Conservation (phyloP, 768 basidiomycete genomes). For the Tephrocybe rancida region DNA sequence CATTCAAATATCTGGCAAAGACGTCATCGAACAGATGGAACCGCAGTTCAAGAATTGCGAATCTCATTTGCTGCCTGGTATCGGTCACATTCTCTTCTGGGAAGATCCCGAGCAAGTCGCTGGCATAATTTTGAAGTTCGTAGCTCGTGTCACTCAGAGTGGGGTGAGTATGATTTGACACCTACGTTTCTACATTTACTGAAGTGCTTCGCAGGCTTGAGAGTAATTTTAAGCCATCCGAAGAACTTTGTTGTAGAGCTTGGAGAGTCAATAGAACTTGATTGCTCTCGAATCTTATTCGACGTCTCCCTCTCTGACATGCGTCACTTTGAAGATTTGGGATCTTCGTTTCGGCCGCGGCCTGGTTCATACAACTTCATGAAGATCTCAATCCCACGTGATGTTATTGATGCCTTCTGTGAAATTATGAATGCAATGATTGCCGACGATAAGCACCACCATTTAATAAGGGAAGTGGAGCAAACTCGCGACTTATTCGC, state of each 20-base stretch:
- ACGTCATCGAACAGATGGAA: slow-evolving; percentile 7
- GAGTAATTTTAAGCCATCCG: neutral
- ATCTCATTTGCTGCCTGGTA: slow-evolving; percentile 4
- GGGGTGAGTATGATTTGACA: neutral
- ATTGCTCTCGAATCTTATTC: too few relatives aligned
- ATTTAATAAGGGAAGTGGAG: neutral
- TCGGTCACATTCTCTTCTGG: slow-evolving; percentile 14
- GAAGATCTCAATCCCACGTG: too few relatives aligned
- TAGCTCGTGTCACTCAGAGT: slow-evolving; percentile 6
- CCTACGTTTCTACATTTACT: neutral
- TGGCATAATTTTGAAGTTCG: slow-evolving; percentile 4
- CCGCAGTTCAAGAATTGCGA: slow-evolving; percentile 12
- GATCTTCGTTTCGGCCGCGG: too few relatives aligned
- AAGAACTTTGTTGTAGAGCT: neutral
- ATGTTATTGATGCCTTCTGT: too few relatives aligned
- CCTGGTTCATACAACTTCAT: too few relatives aligned
- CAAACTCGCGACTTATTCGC: neutral
- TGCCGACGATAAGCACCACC: neutral
- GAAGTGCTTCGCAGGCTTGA: neutral
- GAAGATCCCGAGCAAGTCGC: slow-evolving; percentile 14
- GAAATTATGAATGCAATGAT: neutral
- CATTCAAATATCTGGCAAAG: slow-evolving; percentile 1
- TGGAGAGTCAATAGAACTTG: neutral
- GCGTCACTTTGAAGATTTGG: too few relatives aligned
- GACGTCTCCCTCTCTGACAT: too few relatives aligned